phyloP scores from a whole-genome alignment of 305 asterid genomes.

The Stenogyne calaminthoides region DNA sequence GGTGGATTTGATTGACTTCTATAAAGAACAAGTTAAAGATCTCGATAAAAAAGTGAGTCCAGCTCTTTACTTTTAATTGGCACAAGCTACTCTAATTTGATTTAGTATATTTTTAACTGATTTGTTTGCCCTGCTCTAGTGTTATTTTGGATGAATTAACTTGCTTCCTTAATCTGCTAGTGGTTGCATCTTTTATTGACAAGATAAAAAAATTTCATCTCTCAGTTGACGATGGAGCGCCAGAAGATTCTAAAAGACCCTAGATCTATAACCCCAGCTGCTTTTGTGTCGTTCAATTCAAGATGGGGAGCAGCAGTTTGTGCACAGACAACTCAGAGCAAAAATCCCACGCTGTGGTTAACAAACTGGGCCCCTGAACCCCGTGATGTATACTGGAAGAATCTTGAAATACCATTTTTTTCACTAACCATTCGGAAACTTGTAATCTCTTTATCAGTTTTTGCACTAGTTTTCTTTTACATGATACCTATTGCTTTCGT shows the following conservation, averaged over 20 bases:
- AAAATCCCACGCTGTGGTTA: constrained; percentile 84
- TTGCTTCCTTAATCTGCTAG: not conserved
- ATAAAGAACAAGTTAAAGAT: constrained; percentile 60
- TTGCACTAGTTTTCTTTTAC: constrained; percentile 92
- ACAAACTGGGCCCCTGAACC: constrained; percentile 99
- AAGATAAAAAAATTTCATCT: constrained; percentile 5
- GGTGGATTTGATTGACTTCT: constrained; percentile 80
- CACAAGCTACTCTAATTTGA: constrained; percentile 6
- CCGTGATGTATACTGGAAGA: constrained; percentile 90
- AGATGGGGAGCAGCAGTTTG: constrained; percentile 99
- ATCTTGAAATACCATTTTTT: constrained; percentile 82
- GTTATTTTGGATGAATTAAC: not conserved
- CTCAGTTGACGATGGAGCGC: constrained; percentile 82
- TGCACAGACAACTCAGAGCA: constrained; percentile 97
- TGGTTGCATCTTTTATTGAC: constrained; percentile 18
- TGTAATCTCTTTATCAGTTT: constrained; percentile 61
- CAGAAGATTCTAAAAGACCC: constrained; percentile 75
- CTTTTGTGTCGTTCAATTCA: constrained; percentile 91
- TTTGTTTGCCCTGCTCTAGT: not conserved
- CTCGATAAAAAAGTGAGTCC: constrained; percentile 63
- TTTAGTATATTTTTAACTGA: not conserved
- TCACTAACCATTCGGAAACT: constrained; percentile 79
- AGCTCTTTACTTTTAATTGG: constrained; percentile 21
- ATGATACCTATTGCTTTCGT: constrained; percentile 98
- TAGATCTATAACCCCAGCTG: constrained; percentile 65